A percentile compares a stretch with the other conserved stretches of the same genome.
phyloP scores from a whole-genome alignment of 2,329 filamentous ascomycete genomes.

The Clarireedia hainanense region DNA sequence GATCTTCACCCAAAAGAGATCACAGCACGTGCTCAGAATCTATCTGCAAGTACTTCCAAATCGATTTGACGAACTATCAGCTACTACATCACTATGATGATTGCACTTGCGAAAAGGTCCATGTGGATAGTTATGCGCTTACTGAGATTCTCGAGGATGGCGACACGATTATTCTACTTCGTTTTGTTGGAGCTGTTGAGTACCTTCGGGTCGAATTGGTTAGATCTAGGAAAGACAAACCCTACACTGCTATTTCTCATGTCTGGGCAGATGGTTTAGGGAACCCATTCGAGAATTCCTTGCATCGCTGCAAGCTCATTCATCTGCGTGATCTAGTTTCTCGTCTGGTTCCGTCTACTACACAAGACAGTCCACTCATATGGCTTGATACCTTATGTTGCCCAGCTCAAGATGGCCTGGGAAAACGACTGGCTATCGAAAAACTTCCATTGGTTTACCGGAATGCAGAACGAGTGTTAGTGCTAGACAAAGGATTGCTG shows the following conservation, averaged over 20 bases:
- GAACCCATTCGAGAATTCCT: conserved; percentile 26
- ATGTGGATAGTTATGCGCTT: conserved; percentile 1
- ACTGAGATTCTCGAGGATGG: conserved; percentile 16
- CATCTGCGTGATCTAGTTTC: conserved; percentile 6
- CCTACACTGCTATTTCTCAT: not conserved
- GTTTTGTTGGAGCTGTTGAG: conserved; percentile 13
- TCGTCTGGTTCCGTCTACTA: too few relatives aligned
- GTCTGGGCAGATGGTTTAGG: conserved; percentile 33
- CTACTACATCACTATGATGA: conserved; percentile 18
- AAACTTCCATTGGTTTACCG: conserved; percentile 31
- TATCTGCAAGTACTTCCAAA: conserved; percentile 27
- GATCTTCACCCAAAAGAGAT: conserved; percentile 21
- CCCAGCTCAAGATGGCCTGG: conserved; percentile 19
- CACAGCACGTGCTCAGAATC: conserved; percentile 25
- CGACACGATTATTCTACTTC: conserved; percentile 11
- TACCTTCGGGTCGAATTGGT: conserved; percentile 20
- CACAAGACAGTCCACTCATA: conserved; percentile 13
- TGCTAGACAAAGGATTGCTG: conserved; percentile 30
- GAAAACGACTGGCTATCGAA: conserved; percentile 20
- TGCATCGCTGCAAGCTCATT: conserved; percentile 19
- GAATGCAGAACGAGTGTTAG: conserved; percentile 23
- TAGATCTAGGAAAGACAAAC: conserved; percentile 16
- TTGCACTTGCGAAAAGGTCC: conserved; percentile 19
- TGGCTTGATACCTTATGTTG: conserved; percentile 33
- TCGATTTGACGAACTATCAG: conserved; percentile 25